Evolutionary conservation across 2,329 filamentous ascomycete genomes (phyloP).

Genomic region (Alternaria arbusti): DNA sequence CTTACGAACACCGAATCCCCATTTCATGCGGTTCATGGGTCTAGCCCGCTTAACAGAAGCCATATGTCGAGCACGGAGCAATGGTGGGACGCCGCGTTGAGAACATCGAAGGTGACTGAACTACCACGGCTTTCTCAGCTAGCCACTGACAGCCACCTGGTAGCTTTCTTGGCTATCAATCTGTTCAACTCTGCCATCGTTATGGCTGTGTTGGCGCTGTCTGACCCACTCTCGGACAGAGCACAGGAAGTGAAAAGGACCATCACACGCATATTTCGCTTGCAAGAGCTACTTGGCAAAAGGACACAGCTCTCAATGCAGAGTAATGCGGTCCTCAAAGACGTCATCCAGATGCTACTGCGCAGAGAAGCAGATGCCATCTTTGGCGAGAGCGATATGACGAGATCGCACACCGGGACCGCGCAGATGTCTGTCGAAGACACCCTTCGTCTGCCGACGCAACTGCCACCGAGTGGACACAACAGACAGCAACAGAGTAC

Average conservation of each 20-base stretch:
- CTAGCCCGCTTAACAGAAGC: slow-evolving; percentile 12
- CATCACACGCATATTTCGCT: slow-evolving; percentile 51
- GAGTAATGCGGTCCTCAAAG: slow-evolving; percentile 21
- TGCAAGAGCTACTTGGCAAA: slow-evolving; percentile 45
- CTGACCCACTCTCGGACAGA: slow-evolving; percentile 51
- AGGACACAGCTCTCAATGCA: slow-evolving; percentile 18
- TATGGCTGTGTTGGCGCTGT: slow-evolving; percentile 51
- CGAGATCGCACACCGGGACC: not conserved
- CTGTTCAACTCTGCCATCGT: slow-evolving; percentile 55
- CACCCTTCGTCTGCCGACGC: slow-evolving; percentile 18
- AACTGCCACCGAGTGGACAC: not conserved
- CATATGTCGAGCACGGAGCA: slow-evolving; percentile 34
- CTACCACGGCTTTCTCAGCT: slow-evolving; percentile 44
- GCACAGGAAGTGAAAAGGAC: slow-evolving; percentile 54
- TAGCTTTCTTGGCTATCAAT: slow-evolving; percentile 55
- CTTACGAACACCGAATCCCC: slow-evolving; percentile 7
- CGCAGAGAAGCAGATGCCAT: slow-evolving; percentile 21
- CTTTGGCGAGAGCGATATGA: not conserved
- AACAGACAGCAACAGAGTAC: not conserved
- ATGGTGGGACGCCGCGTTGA: slow-evolving; percentile 49
- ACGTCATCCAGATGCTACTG: slow-evolving; percentile 20
- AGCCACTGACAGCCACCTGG: slow-evolving; percentile 52
- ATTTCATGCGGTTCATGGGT: not conserved
- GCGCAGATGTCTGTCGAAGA: slow-evolving; percentile 18
- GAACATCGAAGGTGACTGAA: slow-evolving; percentile 49